A percentile compares a stretch with the other conserved stretches of the same genome.
Conservation (phyloP, 78 protist species). For the Speleostelium caveatum region DNA sequence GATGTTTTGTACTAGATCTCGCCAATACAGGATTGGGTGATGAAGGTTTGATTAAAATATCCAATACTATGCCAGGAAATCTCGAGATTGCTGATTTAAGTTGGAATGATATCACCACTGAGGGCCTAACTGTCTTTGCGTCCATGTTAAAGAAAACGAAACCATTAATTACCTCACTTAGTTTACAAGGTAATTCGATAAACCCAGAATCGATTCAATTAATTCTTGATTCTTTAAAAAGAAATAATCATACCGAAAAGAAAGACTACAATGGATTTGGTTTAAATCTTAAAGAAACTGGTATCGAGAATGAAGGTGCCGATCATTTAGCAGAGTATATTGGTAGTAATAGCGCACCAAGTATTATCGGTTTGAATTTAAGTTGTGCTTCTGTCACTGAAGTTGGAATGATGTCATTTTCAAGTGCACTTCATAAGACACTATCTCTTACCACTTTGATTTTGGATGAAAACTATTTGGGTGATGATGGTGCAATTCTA, state of each 20-base stretch:
- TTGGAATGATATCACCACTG: slow-evolving; percentile 59
- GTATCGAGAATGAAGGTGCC: slow-evolving; percentile 74
- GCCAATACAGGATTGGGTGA: slow-evolving; percentile 56
- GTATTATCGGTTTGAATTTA: slow-evolving; percentile 42
- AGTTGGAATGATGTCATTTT: slow-evolving; percentile 33
- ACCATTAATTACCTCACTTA: slow-evolving; percentile 22
- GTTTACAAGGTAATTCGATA: slow-evolving; percentile 40
- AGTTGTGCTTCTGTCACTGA: slow-evolving; percentile 49
- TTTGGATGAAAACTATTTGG: slow-evolving; percentile 64
- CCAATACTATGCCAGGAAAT: slow-evolving; percentile 13
- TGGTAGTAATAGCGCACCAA: slow-evolving; percentile 15
- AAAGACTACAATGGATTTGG: slow-evolving; percentile 58
- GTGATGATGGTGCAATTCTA: slow-evolving; percentile 62
- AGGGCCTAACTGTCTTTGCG: slow-evolving; percentile 26
- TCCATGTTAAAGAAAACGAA: slow-evolving; percentile 11
- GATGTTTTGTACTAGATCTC: slow-evolving; percentile 60
- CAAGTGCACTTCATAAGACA: slow-evolving; percentile 4
- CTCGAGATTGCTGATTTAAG: slow-evolving; percentile 58
- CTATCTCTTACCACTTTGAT: slow-evolving; percentile 35
- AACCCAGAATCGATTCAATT: slow-evolving; percentile 10
- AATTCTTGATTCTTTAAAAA: slow-evolving; percentile 19
- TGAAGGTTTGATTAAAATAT: slow-evolving; percentile 28
- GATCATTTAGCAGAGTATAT: slow-evolving; percentile 42
- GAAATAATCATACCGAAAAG: neutral
- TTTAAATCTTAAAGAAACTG: slow-evolving; percentile 57